Evolutionary conservation across 2,329 filamentous ascomycete species (phyloP).

Genomic region (Rutstroemia sp.): DNA sequence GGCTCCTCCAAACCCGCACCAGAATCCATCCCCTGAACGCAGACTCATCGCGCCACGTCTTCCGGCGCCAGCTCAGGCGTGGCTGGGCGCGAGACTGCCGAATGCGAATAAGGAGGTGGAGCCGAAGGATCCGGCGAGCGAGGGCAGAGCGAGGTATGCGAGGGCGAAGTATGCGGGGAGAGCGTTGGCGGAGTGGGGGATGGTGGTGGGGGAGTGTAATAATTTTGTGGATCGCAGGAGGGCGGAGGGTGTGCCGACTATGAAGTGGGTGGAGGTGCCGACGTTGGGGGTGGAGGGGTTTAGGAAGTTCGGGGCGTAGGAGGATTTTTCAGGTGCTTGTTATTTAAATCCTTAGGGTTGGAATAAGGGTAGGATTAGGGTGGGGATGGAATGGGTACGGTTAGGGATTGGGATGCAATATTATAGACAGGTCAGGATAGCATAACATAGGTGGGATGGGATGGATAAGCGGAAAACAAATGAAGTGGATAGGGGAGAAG

Average conservation of each 20-base stretch:
- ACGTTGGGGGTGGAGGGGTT: slow-evolving; percentile 57
- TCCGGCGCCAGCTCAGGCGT: slow-evolving; percentile 61
- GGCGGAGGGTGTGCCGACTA: slow-evolving; percentile 61
- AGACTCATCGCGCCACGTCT: slow-evolving; percentile 62
- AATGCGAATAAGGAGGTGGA: slow-evolving; percentile 21
- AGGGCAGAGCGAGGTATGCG: slow-evolving; percentile 14
- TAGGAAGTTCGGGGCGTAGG: slow-evolving; percentile 30
- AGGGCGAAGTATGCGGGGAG: slow-evolving; percentile 59
- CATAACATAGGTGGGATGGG: too few relatives aligned
- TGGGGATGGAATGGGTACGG: neutral
- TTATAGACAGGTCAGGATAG: neutral
- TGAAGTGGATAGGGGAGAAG: too few relatives aligned
- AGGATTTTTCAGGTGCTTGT: neutral
- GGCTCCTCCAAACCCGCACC: too few relatives aligned
- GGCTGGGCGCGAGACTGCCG: slow-evolving; percentile 39
- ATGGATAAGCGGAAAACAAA: too few relatives aligned
- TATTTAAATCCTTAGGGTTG: neutral
- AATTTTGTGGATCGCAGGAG: slow-evolving; percentile 72
- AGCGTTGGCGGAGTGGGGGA: slow-evolving; percentile 70
- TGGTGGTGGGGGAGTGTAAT: slow-evolving; percentile 71
- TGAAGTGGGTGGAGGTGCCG: slow-evolving; percentile 64
- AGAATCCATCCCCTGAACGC: slow-evolving; percentile 35
- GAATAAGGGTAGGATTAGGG: neutral
- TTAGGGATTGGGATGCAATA: neutral
- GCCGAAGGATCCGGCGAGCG: slow-evolving; percentile 20